Percentiles rank a stretch among this genome's conserved stretches.
phyloP scores from a whole-genome alignment of 306 rosid species.

The Gillenia trifoliata region DNA sequence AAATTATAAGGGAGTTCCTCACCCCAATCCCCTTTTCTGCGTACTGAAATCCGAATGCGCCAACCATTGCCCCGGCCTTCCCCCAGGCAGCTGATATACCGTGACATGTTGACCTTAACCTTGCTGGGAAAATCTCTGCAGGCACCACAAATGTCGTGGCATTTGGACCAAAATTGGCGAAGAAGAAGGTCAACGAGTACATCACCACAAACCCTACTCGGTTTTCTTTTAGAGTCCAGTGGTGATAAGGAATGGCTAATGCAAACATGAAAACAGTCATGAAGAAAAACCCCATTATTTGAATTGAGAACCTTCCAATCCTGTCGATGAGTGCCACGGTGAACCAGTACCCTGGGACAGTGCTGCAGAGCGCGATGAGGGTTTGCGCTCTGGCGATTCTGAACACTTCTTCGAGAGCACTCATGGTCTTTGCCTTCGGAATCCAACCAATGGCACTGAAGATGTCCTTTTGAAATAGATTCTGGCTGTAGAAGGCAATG shows the following conservation, averaged over 20 bases:
- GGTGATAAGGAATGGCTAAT: slow-evolving; percentile 76
- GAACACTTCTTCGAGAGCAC: slow-evolving; percentile 71
- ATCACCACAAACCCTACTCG: slow-evolving; percentile 69
- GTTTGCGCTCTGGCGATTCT: slow-evolving; percentile 78
- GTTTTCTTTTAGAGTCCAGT: slow-evolving; percentile 62
- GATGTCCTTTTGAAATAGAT: slow-evolving; percentile 85
- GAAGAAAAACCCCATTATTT: slow-evolving; percentile 76
- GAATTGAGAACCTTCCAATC: slow-evolving; percentile 66
- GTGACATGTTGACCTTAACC: slow-evolving; percentile 81
- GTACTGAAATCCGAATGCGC: slow-evolving; percentile 73
- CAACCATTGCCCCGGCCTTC: slow-evolving; percentile 87
- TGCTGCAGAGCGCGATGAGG: slow-evolving; percentile 81
- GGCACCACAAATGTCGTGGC: slow-evolving; percentile 86
- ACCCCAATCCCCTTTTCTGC: slow-evolving; percentile 54
- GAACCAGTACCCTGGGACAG: slow-evolving; percentile 90
- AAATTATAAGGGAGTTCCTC: slow-evolving; percentile 43
- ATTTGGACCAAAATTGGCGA: slow-evolving; percentile 85
- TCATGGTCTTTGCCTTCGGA: slow-evolving; percentile 62
- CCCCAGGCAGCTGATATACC: slow-evolving; percentile 90
- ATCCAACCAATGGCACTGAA: slow-evolving; percentile 88
- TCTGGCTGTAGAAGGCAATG: slow-evolving; percentile 86
- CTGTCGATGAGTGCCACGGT: slow-evolving; percentile 69
- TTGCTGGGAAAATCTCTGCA: slow-evolving; percentile 82
- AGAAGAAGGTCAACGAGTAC: slow-evolving; percentile 88
- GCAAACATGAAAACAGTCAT: slow-evolving; percentile 93